Base-by-base conservation (phyloP, 352 stramenopile species). In the Pythium plurisporium region DNA sequence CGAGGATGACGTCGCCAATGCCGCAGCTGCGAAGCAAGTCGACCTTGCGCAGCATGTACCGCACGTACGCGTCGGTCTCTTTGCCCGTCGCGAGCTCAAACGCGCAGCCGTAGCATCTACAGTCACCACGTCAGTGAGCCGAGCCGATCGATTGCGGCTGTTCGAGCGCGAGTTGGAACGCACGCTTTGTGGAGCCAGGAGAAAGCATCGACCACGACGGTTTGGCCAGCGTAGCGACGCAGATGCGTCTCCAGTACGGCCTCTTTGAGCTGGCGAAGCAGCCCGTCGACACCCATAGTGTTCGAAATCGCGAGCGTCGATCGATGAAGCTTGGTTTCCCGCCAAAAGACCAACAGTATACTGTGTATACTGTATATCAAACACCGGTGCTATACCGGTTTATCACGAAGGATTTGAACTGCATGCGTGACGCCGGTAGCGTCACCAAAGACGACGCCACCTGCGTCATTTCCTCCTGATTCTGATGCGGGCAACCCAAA, bases 101-200 rank as follows among this genome's bases (percentile, higher is more conserved):
- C n/a, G 82, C 82, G 22, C 77, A 91, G 25, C 77, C 77, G 45
- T 91, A 91, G 67, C 79, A 89, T 27, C 81, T 91, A 46, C 7
- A 30, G 4, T 41, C 26, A 9, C 20, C 12, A 27, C 1, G 29
- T 23, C n/a, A 20, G 29, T 12, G 3, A 26, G 3, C 4, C n/a
- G n/a, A n/a, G n/a, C n/a, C n/a, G n/a, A n/a, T n/a, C n/a, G n/a
- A n/a, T n/a, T 26, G 30, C 33, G 2, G 23, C n/a, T 9, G 20
- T 22, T 34, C 29, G 22, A 34, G n/a, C 14, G 29, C 48, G 34
- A 36, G 4, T 55, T 20, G 3, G 14, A 27, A 77, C 81, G 38
- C 69, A 91, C 82, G 79, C 82, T 59, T 89, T 91, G 62, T 91
- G 79, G 31, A 91, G 70, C 82, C 82, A 91, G 5, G 82, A 89